These are phyloP conservation scores for Emmonsiellopsis sp. DNA, from an alignment of 2,329 filamentous ascomycete species.

Conservation along the genomic window DNA sequence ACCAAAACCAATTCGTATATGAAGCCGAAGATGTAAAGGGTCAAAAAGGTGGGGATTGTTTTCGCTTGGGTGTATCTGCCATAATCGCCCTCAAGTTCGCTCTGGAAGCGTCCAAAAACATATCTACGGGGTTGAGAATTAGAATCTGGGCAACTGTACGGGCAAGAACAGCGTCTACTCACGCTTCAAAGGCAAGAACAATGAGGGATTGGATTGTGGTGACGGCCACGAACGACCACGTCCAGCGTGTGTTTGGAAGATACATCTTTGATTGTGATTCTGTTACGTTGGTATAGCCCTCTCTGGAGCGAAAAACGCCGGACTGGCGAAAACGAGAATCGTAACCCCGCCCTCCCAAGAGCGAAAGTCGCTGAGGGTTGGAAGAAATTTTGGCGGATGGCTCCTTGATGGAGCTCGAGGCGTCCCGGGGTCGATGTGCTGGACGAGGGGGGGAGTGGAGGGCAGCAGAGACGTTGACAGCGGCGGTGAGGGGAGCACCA, in stretches of 20 bases:
- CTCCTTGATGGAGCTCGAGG: slow-evolving; percentile 28
- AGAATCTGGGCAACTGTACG: slow-evolving; percentile 1
- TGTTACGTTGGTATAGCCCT: slow-evolving; percentile 36
- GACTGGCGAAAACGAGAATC: slow-evolving; percentile 42
- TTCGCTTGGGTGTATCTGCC: slow-evolving; percentile 35
- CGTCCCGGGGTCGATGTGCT: not conserved
- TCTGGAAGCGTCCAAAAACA: slow-evolving; percentile 79
- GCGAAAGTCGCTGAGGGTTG: slow-evolving; percentile 48
- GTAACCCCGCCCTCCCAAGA: slow-evolving; percentile 48
- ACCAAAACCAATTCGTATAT: slow-evolving; percentile 82
- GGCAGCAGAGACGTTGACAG: not conserved
- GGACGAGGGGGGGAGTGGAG: not conserved
- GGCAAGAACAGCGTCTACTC: slow-evolving; percentile 31
- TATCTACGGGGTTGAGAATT: slow-evolving; percentile 51
- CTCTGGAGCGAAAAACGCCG: slow-evolving; percentile 42
- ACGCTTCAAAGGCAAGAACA: slow-evolving; percentile 80
- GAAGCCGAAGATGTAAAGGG: slow-evolving; percentile 95
- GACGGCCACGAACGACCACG: slow-evolving; percentile 70
- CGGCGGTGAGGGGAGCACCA: not conserved
- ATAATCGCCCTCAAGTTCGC: slow-evolving; percentile 35
- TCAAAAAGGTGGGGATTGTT: slow-evolving; percentile 88
- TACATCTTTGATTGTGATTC: slow-evolving; percentile 49
- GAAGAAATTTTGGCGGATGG: slow-evolving; percentile 44
- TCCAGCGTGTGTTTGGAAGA: slow-evolving; percentile 76
- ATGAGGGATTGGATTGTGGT: slow-evolving; percentile 68